These are phyloP conservation scores for Rhodosporidiobolus odoratus DNA, from an alignment of 768 basidiomycete genomes.

Conservation along the genomic window DNA sequence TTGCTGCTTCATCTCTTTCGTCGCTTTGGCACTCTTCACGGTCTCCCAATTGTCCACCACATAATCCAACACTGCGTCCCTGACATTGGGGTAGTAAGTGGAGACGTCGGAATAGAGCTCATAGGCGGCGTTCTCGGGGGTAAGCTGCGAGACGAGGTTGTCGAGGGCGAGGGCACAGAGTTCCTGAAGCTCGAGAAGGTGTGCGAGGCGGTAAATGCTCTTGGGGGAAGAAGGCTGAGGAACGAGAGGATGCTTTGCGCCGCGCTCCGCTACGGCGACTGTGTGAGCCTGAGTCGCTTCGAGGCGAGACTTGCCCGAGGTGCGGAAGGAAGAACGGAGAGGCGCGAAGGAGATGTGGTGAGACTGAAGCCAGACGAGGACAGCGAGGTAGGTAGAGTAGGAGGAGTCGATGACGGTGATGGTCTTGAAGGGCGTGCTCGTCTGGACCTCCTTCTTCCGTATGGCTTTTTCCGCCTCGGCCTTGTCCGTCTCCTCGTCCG, in stretches of 20 bases:
- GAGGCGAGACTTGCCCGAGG: neutral
- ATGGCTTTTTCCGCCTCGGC: neutral
- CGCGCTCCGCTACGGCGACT: neutral
- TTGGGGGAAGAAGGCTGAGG: neutral
- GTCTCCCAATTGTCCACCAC: slow-evolving; percentile 1
- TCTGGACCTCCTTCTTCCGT: neutral
- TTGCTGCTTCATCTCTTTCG: neutral
- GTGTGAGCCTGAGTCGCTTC: neutral
- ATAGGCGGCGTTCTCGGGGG: neutral
- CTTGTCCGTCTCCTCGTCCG: slow-evolving; percentile 9
- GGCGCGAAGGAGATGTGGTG: slow-evolving; percentile 13
- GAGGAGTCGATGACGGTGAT: slow-evolving; percentile 10
- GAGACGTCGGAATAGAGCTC: neutral
- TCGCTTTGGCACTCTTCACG: neutral
- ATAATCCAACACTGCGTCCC: neutral
- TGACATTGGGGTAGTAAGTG: neutral
- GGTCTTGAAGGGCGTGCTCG: neutral
- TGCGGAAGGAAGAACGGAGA: neutral
- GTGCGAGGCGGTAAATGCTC: neutral
- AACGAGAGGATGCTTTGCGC: neutral
- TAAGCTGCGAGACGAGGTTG: neutral
- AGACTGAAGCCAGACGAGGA: slow-evolving; percentile 11
- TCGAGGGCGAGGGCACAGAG: neutral
- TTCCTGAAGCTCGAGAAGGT: neutral
- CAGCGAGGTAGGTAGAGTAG: slow-evolving; percentile 13